phyloP scores from a whole-genome alignment of 2,329 filamentous ascomycete genomes.

The Aphanoascus verrucosus region DNA sequence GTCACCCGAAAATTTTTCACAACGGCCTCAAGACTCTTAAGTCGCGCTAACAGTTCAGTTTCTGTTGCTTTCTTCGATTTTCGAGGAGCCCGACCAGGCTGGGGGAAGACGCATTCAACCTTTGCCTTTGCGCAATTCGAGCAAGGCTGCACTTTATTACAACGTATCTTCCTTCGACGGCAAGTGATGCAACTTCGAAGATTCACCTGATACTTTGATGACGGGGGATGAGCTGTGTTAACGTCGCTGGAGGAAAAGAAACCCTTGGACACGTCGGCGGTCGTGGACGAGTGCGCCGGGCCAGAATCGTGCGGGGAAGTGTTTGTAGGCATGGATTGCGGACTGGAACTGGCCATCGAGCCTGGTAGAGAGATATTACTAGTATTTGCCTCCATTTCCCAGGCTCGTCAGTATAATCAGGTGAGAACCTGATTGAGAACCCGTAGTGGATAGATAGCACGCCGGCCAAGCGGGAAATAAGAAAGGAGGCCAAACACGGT shows the following conservation, averaged over 20 bases:
- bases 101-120: constrained; percentile 53
- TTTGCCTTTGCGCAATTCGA: constrained; percentile 40
- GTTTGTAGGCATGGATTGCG: neutral
- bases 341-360: neutral
- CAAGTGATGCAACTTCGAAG: constrained; percentile 39
- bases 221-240: constrained; percentile 12
- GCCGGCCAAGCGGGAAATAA: neutral
- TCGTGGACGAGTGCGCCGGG: neutral
- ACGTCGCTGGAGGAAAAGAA: constrained; percentile 6
- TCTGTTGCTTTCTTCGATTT: constrained; percentile 49
- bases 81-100: constrained; percentile 49
- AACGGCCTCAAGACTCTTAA: constrained; percentile 50
- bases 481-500: neutral
- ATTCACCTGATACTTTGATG: constrained; percentile 20
- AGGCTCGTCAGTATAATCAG: neutral
- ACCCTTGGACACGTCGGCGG: neutral
- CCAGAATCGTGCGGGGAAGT: neutral
- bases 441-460: neutral
- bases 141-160: constrained; percentile 40
- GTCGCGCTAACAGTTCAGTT: constrained; percentile 48
- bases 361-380: neutral
- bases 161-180: constrained; percentile 39
- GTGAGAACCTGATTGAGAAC: too few species aligned
- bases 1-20: constrained; percentile 42
- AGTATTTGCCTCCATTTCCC: neutral